These are phyloP conservation scores for Naematelia encephala DNA, from an alignment of 768 basidiomycete genomes.

Conservation along the genomic window DNA sequence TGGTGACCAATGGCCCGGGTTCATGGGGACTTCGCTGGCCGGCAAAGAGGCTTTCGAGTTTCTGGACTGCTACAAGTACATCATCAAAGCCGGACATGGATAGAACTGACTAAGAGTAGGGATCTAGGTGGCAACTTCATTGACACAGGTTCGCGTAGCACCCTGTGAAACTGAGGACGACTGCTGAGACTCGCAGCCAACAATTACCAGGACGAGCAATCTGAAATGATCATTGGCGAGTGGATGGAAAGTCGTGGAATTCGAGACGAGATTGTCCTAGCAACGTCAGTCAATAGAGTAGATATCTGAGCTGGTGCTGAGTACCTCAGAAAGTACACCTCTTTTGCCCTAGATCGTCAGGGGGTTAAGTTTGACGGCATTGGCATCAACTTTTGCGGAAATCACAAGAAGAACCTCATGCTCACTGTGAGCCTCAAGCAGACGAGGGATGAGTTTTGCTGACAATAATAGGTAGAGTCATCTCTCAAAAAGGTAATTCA, in stretches of 20 bases:
- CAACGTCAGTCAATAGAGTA: constrained; percentile 50
- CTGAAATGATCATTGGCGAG: constrained; percentile 59
- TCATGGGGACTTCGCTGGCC: constrained; percentile 28
- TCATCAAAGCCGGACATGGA: background rate
- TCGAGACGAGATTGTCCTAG: constrained; percentile 56
- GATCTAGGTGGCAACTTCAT: constrained; percentile 58
- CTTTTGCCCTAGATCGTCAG: constrained; percentile 23
- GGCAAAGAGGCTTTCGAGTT: constrained; percentile 26
- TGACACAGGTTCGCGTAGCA: constrained; percentile 47
- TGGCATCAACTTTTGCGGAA: constrained; percentile 54
- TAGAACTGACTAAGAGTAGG: constrained; percentile 12
- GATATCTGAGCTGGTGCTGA: background rate
- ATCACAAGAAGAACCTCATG: constrained; percentile 52
- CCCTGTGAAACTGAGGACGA: background rate
- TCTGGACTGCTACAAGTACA: constrained; percentile 21
- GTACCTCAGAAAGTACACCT: constrained; percentile 20
- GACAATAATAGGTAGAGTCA: constrained; percentile 48
- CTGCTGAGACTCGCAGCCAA: constrained; percentile 44
- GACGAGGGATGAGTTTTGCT: background rate
- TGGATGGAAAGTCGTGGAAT: constrained; percentile 55
- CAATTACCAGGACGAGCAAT: constrained; percentile 53
- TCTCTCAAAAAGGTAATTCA: constrained; percentile 24
- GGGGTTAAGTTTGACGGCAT: constrained; percentile 23
- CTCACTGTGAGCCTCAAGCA: background rate
- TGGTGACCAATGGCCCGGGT: constrained; percentile 52